phyloP scores from a whole-genome alignment of 768 basidiomycete genomes.

The Leccinum disarticulatum region DNA sequence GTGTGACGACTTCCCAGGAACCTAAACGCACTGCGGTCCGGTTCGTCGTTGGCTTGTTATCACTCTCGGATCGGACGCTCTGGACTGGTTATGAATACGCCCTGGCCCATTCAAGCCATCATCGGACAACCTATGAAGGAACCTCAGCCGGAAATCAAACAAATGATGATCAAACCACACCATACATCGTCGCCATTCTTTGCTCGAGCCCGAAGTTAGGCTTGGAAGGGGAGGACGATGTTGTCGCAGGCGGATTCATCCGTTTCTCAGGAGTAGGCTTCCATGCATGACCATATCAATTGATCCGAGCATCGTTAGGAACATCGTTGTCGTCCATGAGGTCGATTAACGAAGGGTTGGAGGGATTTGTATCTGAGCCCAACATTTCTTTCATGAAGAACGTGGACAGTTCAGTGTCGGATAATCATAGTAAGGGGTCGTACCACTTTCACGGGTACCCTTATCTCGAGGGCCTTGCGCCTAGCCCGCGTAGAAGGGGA shows the following conservation, averaged over 20 bases:
- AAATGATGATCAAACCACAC: background rate
- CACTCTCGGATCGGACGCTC: background rate
- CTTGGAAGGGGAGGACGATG: background rate
- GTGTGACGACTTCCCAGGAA: background rate
- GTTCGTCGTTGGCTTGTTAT: background rate
- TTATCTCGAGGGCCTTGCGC: background rate
- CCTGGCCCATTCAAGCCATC: background rate
- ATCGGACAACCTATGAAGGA: background rate
- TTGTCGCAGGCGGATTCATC: background rate
- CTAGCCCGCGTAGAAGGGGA: background rate
- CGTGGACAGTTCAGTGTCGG: background rate
- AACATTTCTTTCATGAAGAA: background rate
- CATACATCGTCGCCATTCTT: background rate
- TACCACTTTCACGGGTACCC: background rate
- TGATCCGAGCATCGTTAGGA: background rate
- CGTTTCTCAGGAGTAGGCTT: too few species aligned
- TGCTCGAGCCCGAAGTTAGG: background rate
- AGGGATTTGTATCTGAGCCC: background rate
- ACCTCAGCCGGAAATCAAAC: background rate
- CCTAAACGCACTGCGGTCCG: background rate
- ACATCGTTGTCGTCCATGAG: background rate
- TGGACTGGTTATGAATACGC: background rate
- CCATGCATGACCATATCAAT: background rate
- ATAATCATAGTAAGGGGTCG: background rate
- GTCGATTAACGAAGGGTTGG: background rate